Base-by-base conservation (phyloP, 805 yeast genomes). In the Pichia californica region DNA sequence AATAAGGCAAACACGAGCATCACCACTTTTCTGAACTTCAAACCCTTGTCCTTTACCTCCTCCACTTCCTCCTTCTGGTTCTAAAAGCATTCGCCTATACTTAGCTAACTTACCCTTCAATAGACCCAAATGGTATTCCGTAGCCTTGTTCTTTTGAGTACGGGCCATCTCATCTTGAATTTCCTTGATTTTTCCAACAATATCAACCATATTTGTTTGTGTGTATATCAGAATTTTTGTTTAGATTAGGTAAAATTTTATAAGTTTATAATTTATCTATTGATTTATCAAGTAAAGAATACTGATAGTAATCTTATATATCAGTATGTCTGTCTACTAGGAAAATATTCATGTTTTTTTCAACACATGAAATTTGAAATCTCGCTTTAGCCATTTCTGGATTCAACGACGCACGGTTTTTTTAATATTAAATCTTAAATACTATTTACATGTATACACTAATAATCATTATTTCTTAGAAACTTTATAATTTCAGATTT, bases 101-200 rank as follows among this genome's bases (percentile, higher is more conserved):
- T 95, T 74, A 9, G 99, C 99, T 34, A 93, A 75, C 62, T 91
- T 93, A 43, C 98, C 99, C 66, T 91, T 89, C 42, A 93, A 70
- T 20, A 91, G 75, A 51, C 99, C 98, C 58, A 91, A 74, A 62
- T 91, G 99, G 64, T 93, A 89, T 69, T 91, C 98, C 1, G 99
- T 91, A 50, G 99, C 98, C 67, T 91, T 91, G 61, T 91, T 91
- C 70, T 93, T 91, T 62, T 91, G 99, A 27, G 99, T 91, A 49
- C 96, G 76, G 28, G 95, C 78, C 72, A 91, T 80, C 64, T 91
- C 99, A 66, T 81, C 88, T 66, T 89, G 95, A 66, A 91, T 88
- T 67, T 81, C 87, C 47, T 80, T 80, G 54, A 88, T 88, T 59
- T 87, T 88, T 50, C 88, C 96, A 19, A 60, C 52, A 27, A 63